These are phyloP conservation scores for Gynandropsis gynandra DNA, from an alignment of 345 rosid genomes.

Conservation along the genomic window DNA sequence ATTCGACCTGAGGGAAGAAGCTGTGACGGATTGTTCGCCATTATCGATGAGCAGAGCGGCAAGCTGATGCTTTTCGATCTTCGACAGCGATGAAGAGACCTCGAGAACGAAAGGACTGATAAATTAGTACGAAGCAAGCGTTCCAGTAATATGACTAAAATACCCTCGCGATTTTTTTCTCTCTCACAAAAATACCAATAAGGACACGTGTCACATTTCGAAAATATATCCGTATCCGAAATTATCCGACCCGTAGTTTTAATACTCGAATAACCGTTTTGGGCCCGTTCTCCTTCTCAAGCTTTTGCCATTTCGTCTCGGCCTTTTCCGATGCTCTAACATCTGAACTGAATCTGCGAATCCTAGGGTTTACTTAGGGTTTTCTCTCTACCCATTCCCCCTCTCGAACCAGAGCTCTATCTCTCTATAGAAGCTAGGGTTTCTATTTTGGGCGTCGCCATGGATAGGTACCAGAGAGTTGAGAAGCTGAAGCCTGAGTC, in stretches of 20 bases:
- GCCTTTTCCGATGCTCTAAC: slow-evolving; percentile 18
- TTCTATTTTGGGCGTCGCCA: slow-evolving; percentile 21
- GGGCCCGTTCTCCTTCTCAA: slow-evolving; percentile 19
- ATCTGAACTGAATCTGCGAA: slow-evolving; percentile 4
- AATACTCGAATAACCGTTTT: neutral
- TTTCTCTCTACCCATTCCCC: slow-evolving; percentile 12
- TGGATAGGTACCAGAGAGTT: slow-evolving; percentile 87
- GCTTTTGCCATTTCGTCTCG: slow-evolving; percentile 15
- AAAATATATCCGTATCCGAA: slow-evolving; percentile 32
- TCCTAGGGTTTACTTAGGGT: slow-evolving; percentile 45
- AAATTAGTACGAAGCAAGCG: too few species aligned
- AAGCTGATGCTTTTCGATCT: neutral
- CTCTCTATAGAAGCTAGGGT: slow-evolving; percentile 24
- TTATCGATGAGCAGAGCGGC: slow-evolving; percentile 17
- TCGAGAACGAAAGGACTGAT: too few species aligned
- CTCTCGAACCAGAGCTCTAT: neutral
- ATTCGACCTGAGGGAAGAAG: slow-evolving; percentile 57
- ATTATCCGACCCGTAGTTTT: slow-evolving; percentile 22
- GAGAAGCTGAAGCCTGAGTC: slow-evolving; percentile 59
- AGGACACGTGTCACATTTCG: too few species aligned
- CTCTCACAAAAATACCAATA: too few species aligned
- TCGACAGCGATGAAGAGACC: too few species aligned
- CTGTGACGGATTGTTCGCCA: slow-evolving; percentile 79
- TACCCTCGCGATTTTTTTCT: too few species aligned
- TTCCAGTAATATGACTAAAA: too few species aligned